phyloP scores from a whole-genome alignment of 352 stramenopile species.

The Pythium biforme region DNA sequence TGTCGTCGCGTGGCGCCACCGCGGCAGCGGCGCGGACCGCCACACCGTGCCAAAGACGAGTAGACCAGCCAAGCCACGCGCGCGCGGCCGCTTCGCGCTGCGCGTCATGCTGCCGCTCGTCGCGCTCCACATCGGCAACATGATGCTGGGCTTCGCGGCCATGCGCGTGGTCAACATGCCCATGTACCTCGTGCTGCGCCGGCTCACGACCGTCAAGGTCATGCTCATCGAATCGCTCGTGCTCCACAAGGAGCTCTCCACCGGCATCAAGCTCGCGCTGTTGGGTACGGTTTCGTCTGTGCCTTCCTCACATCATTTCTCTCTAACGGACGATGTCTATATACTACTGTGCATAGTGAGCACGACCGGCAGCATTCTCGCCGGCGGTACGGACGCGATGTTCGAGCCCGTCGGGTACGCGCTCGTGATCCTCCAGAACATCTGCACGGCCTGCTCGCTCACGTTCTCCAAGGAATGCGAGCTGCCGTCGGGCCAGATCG shows the following conservation, averaged over 20 bases:
- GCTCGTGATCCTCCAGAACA: constrained; percentile 67
- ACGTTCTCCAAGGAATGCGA: constrained; percentile 67
- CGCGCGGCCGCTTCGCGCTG: constrained; percentile 22
- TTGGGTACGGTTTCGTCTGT: no score
- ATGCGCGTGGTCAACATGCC: constrained; percentile 72
- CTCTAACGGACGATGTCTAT: no score
- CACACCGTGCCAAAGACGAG: background rate
- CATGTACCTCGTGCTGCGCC: constrained; percentile 69
- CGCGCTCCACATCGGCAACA: constrained; percentile 56
- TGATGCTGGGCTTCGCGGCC: constrained; percentile 62
- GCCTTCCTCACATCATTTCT: no score
- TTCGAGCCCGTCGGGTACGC: constrained; percentile 44
- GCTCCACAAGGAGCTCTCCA: constrained; percentile 55
- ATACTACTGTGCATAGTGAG: constrained; percentile 39
- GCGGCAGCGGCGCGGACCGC: background rate
- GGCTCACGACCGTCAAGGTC: constrained; percentile 72
- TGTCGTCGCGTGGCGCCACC: background rate
- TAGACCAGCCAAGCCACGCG: no score
- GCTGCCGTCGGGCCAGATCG: constrained; percentile 48
- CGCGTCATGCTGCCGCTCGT: constrained; percentile 51
- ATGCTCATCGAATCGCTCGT: constrained; percentile 79
- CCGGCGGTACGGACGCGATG: constrained; percentile 54
- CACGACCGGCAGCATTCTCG: constrained; percentile 50
- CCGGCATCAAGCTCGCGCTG: constrained; percentile 54
- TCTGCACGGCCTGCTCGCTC: constrained; percentile 60